Evolutionary conservation across 2,329 filamentous ascomycete species (phyloP).

Genomic region (Colletotrichum cuscutae): DNA sequence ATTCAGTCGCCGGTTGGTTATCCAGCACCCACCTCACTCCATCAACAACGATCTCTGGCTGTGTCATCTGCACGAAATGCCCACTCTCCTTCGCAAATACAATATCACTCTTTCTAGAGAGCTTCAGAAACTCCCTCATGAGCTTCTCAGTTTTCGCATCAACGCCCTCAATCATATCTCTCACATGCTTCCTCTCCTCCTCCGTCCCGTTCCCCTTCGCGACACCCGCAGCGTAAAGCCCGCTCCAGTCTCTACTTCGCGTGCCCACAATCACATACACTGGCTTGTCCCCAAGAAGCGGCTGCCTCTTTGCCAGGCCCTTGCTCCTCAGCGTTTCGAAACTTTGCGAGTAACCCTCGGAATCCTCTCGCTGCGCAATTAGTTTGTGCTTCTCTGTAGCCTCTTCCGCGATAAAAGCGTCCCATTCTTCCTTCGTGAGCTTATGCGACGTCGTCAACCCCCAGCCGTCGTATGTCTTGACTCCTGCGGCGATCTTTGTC

Average conservation of each 20-base stretch:
- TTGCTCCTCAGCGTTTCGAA: conserved; percentile 3
- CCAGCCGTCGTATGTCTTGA: conserved; percentile 9
- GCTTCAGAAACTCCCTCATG: conserved; percentile 19
- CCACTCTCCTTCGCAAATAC: conserved; percentile 7
- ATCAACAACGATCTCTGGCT: conserved; percentile 15
- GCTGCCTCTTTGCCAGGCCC: not conserved
- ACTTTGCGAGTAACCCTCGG: not conserved
- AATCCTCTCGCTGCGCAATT: not conserved
- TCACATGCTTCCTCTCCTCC: conserved; percentile 16
- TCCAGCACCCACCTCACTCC: conserved; percentile 12
- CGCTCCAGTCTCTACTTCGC: conserved; percentile 10
- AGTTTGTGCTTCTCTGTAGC: conserved; percentile 11
- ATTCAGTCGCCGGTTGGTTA: not conserved
- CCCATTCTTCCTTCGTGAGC: conserved; percentile 19
- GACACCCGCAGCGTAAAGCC: conserved; percentile 4
- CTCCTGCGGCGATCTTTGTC: not conserved
- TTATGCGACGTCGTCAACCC: not conserved
- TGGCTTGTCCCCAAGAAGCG: not conserved
- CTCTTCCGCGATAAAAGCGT: conserved; percentile 8
- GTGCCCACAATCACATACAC: conserved; percentile 10
- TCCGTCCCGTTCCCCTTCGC: conserved; percentile 19
- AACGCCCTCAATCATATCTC: conserved; percentile 4
- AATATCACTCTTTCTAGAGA: conserved; percentile 5
- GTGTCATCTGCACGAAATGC: conserved; percentile 18
- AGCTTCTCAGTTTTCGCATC: conserved; percentile 7